Percentiles rank a stretch among this genome's conserved stretches.
Conservation (phyloP, 805 yeast species). For the Tetrapisispora fleetii region DNA sequence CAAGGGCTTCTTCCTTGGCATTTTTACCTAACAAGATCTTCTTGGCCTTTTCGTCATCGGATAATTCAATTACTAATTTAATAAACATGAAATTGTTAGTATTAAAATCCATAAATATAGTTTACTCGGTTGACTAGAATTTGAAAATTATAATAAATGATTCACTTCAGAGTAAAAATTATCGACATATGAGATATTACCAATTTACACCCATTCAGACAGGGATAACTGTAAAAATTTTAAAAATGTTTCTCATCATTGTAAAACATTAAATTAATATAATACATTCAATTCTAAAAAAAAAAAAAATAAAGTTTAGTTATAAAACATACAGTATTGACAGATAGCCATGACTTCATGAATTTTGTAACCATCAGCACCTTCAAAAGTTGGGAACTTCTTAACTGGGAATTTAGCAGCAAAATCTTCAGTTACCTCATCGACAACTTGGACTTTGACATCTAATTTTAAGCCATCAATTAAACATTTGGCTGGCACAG, state of each 20-base stretch:
- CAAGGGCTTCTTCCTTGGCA: conserved; percentile 45
- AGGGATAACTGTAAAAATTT: conserved; percentile 30
- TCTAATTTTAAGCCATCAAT: conserved; percentile 54
- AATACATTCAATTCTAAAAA: background rate
- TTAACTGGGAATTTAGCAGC: conserved; percentile 50
- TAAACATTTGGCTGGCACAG: conserved; percentile 33
- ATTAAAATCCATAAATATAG: background rate
- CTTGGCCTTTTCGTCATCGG: conserved; percentile 30
- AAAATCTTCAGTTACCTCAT: conserved; percentile 22
- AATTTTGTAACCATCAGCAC: conserved; percentile 66
- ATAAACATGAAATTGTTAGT: conserved; percentile 1
- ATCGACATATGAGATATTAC: conserved; percentile 28
- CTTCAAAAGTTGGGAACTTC: conserved; percentile 60
- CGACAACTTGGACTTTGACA: conserved; percentile 35
- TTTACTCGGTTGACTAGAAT: background rate
- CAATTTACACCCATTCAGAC: conserved; percentile 30
- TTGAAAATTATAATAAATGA: background rate
- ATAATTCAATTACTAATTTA: conserved; percentile 9
- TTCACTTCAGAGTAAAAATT: conserved; percentile 20
- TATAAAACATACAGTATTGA: conserved; percentile 33
- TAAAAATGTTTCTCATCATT: conserved; percentile 28
- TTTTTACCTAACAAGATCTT: conserved; percentile 50
- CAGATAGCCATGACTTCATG: conserved; percentile 57
- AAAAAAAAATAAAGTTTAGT: background rate
- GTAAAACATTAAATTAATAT: conserved; percentile 1